Conservation (phyloP, 1,284 basidiomycete species). For the Heterobasidion parviporum region DNA sequence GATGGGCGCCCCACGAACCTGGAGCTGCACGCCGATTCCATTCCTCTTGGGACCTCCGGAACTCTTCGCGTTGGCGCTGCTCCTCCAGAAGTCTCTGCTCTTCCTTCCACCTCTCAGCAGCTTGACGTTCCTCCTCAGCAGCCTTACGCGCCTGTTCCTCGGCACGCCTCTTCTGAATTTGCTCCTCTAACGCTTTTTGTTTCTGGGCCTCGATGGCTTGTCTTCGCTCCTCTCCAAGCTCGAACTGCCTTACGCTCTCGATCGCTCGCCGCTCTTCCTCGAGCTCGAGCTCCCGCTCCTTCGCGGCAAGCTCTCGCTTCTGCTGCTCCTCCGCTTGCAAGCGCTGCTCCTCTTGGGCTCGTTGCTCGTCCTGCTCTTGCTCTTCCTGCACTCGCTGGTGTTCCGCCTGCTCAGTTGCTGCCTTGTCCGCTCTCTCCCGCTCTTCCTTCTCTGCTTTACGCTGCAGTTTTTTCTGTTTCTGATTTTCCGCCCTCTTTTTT, state of each 20-base stretch:
- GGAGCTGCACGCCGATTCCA: constrained; percentile 13
- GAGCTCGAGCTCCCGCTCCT: background rate
- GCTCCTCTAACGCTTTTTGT: background rate
- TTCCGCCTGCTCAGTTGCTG: constrained; percentile 7
- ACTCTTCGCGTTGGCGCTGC: constrained; percentile 8
- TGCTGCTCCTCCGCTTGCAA: background rate
- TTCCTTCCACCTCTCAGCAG: constrained; percentile 4
- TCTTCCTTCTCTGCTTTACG: constrained; percentile 7
- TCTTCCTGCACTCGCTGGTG: background rate
- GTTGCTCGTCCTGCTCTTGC: constrained; percentile 6
- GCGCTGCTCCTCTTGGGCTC: constrained; percentile 3
- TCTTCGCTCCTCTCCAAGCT: background rate
- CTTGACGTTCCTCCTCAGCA: background rate
- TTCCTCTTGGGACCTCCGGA: constrained; percentile 17
- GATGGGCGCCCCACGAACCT: constrained; percentile 12
- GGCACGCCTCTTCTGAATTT: background rate
- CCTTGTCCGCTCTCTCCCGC: constrained; percentile 4
- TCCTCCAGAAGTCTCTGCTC: background rate
- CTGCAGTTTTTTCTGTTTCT: constrained; percentile 6
- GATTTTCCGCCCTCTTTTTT: background rate
- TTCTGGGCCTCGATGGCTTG: constrained; percentile 7
- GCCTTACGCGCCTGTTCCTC: background rate
- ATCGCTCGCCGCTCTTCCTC: background rate
- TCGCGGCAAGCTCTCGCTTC: background rate
- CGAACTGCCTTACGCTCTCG: background rate